These are phyloP conservation scores for Clitoria ternatea DNA, from an alignment of 306 rosid genomes.

Conservation along the genomic window DNA sequence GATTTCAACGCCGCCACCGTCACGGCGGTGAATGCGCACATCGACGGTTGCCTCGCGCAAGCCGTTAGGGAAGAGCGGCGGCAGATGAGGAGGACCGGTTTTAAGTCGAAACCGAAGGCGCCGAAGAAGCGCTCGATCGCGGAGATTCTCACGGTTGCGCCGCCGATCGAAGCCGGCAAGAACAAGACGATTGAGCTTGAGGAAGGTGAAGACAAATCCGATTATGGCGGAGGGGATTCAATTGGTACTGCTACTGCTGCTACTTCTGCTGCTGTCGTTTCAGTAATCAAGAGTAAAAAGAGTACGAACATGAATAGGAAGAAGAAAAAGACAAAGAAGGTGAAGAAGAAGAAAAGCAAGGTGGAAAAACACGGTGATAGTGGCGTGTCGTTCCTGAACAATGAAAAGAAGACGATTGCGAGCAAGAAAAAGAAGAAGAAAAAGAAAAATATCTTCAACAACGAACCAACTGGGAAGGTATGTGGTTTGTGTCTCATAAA, in stretches of 20 bases:
- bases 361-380: conserved; percentile 23
- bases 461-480: conserved; percentile 54
- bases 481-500: conserved; percentile 42
- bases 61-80: conserved; percentile 44
- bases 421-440: conserved; percentile 38
- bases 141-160: conserved; percentile 80
- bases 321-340: conserved; percentile 35
- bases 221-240: conserved; percentile 20
- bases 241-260: neutral
- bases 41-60: conserved; percentile 55
- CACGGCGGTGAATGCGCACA: conserved; percentile 64
- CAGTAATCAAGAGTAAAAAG: conserved; percentile 32
- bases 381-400: neutral
- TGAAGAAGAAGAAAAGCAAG: conserved; percentile 37
- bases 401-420: conserved; percentile 29
- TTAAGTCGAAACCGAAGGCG: conserved; percentile 48
- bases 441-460: conserved; percentile 29
- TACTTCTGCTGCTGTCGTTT: conserved; percentile 3
- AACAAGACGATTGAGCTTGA: conserved; percentile 8
- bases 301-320: conserved; percentile 24
- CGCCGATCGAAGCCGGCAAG: conserved; percentile 46
- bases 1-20: conserved; percentile 55
- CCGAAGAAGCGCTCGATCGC: conserved; percentile 89
- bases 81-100: conserved; percentile 22
- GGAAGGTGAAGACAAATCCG: conserved; percentile 29